Base-by-base conservation (phyloP, 352 stramenopile genomes). In the Pythium aphanidermatum region DNA sequence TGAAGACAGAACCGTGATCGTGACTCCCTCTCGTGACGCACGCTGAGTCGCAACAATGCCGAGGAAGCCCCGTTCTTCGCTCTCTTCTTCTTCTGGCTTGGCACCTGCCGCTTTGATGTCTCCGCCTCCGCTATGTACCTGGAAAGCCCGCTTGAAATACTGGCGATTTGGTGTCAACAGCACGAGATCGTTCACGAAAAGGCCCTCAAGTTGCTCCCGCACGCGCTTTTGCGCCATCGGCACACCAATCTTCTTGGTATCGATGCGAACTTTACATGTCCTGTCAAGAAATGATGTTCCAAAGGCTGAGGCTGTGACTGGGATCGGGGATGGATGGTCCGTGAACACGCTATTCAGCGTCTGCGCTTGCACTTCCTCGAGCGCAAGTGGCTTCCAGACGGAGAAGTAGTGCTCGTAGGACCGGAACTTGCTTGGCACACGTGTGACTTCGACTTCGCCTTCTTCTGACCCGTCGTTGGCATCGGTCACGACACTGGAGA, bases 321-420 rank as follows among this genome's bases (percentile, higher is more conserved):
- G 56, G 9, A 86, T 65, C 3, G 80, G 41, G 1, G 28, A 51
- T 3, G 78, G 75, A 7, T 69, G 51, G 19, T 92, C 79, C 4
- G 82, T 81, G n/a, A 66, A 73, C 21, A 94, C 61, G 28, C 60
- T 74, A 55, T 90, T 93, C 12, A 93, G 62, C 14, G 79, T 82
- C 41, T 95, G 81, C 3, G 83, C 84, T 45, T 92, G 74, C n/a
- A 95, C 76, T 86, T 95, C 84, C 54, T 92, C 61, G 1, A 94
- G 54, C 13, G 80, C 75, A 13, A 95, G 58, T 3, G 82, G 84
- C 50, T 92, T 85, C 84, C 84, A 95, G 17, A 95, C 80, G 3
- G 70, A 84, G 43, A 92, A 94, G 34, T 95, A 95, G 44, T 94
- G 79, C 12, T 90, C 73, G 32, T 92, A 93, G 33, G 77, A 93